Evolutionary conservation across 139 green algal genomes (phyloP).

Genomic region (Volvox reticuliferus): DNA sequence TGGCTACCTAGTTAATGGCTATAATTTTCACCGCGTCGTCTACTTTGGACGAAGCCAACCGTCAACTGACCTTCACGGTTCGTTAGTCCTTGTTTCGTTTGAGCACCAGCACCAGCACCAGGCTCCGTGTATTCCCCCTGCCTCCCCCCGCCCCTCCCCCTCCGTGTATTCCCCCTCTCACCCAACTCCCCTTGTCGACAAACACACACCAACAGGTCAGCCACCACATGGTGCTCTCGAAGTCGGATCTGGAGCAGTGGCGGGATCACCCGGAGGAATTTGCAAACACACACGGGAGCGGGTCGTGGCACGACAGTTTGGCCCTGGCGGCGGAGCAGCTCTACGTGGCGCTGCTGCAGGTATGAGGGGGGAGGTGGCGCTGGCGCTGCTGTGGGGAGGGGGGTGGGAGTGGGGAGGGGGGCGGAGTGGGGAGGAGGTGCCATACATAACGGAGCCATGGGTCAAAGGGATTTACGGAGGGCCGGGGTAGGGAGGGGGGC

Average conservation of each 20-base stretch:
- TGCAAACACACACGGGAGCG: slow-evolving; percentile 71
- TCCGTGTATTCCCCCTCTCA: neutral
- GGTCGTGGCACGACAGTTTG: slow-evolving; percentile 74
- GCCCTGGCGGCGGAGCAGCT: slow-evolving; percentile 83
- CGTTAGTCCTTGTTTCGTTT: no score
- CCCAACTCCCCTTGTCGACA: neutral
- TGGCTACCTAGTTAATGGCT: no score
- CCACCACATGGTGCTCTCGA: slow-evolving; percentile 34
- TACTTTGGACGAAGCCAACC: no score
- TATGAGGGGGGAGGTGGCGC: no score
- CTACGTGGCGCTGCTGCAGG: slow-evolving; percentile 74
- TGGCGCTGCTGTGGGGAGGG: slow-evolving; percentile 69
- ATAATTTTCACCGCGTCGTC: no score
- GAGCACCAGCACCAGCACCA: no score
- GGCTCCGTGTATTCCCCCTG: neutral
- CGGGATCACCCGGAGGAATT: slow-evolving; percentile 77
- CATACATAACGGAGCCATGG: no score
- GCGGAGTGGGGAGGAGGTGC: no score
- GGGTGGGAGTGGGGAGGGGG: no score
- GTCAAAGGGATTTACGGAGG: no score
- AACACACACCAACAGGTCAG: neutral
- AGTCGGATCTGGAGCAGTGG: slow-evolving; percentile 81
- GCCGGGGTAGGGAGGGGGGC: no score
- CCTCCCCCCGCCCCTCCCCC: neutral
- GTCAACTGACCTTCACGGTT: no score